phyloP scores from a whole-genome alignment of 2,329 filamentous ascomycete genomes.

The Penicillium hordei region DNA sequence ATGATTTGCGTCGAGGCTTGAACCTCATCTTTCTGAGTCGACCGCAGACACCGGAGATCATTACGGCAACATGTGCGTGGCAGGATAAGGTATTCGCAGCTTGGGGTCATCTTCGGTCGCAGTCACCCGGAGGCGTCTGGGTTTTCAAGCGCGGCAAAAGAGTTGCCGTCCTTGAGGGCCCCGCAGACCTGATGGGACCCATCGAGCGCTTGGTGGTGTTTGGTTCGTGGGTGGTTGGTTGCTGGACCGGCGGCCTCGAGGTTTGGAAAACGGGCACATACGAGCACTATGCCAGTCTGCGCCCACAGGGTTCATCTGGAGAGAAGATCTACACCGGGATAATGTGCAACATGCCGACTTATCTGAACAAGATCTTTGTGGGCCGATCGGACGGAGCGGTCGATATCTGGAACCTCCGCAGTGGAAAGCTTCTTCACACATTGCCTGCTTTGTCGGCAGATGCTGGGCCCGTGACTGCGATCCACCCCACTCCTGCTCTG shows the following conservation, averaged over 20 bases:
- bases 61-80: slow-evolving; percentile 86
- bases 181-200: slow-evolving; percentile 63
- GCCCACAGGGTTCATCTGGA: slow-evolving; percentile 55
- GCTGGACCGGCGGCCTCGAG: slow-evolving; percentile 72
- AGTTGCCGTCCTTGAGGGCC: slow-evolving; percentile 70
- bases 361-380: slow-evolving; percentile 92
- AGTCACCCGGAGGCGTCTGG: slow-evolving; percentile 68
- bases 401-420: slow-evolving; percentile 97
- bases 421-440: slow-evolving; percentile 85
- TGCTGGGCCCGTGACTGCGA: slow-evolving; percentile 78
- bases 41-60: slow-evolving; percentile 80
- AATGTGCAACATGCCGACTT: slow-evolving; percentile 87
- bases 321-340: slow-evolving; percentile 72
- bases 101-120: slow-evolving; percentile 65
- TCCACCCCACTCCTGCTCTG: slow-evolving; percentile 80
- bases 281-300: slow-evolving; percentile 87
- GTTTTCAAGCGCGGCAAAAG: slow-evolving; percentile 89
- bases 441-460: slow-evolving; percentile 72
- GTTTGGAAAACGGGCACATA: slow-evolving; percentile 82
- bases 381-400: slow-evolving; percentile 84
- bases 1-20: slow-evolving; percentile 85
- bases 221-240: slow-evolving; percentile 87
- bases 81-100: slow-evolving; percentile 85
- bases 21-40: slow-evolving; percentile 91
- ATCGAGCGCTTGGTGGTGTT: slow-evolving; percentile 78